Evolutionary conservation across 2,329 filamentous ascomycete species (phyloP).

Genomic region (Dichotomopilus funicola): DNA sequence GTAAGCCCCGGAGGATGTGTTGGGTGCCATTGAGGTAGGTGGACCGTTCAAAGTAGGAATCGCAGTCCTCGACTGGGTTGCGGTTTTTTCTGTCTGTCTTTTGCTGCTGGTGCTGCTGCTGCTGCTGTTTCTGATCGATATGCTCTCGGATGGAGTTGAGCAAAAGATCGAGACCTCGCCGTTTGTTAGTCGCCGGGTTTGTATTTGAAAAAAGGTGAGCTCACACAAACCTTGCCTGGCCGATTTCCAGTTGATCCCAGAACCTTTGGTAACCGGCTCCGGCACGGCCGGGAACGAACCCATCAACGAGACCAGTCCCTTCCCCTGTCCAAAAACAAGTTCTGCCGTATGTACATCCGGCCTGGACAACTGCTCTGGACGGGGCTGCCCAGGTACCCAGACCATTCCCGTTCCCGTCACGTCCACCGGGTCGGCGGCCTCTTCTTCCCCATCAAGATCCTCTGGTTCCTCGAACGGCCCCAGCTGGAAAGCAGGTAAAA

Average conservation of each 20-base stretch:
- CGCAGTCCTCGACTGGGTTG: conserved; percentile 22
- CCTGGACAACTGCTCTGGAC: not conserved
- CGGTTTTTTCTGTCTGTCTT: conserved; percentile 14
- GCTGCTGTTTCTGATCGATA: conserved; percentile 9
- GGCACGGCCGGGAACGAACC: not conserved
- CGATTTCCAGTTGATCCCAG: conserved; percentile 13
- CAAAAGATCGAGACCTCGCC: conserved; percentile 38
- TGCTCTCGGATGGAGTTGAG: conserved; percentile 37
- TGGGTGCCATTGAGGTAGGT: conserved; percentile 58
- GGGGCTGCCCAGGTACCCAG: too few relatives aligned
- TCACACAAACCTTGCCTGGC: conserved; percentile 8
- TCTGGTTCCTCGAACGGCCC: too few relatives aligned
- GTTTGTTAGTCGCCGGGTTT: not conserved
- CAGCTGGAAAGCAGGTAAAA: too few relatives aligned
- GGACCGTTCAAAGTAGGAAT: conserved; percentile 47
- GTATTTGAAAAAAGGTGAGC: not conserved
- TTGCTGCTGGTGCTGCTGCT: conserved; percentile 1
- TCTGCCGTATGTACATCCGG: not conserved
- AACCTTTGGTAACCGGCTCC: not conserved
- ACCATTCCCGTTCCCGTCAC: too few relatives aligned
- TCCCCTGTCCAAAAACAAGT: not conserved
- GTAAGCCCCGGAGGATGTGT: conserved; percentile 59
- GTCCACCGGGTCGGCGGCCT: too few relatives aligned
- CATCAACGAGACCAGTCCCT: not conserved
- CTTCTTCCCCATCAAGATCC: too few relatives aligned